Conservation (phyloP, 345 rosid species). For the Salix viminalis region DNA sequence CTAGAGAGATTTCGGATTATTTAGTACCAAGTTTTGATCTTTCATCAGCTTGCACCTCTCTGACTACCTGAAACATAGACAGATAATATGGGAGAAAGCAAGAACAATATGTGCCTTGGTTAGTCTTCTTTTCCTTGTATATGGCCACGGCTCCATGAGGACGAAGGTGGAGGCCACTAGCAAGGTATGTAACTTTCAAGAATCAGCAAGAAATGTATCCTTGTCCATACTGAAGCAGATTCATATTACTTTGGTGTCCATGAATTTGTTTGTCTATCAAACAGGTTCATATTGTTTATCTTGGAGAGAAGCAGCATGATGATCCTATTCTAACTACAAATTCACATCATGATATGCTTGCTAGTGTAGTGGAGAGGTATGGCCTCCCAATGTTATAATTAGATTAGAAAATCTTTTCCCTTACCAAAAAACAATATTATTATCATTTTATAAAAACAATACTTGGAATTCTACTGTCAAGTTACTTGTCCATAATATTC, state of each 20-base stretch:
- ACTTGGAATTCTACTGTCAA: no score
- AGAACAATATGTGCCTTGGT: constrained; percentile 1
- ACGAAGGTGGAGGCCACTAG: constrained; percentile 16
- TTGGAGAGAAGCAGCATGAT: constrained; percentile 49
- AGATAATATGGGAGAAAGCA: constrained; percentile 6
- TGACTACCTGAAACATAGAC: not conserved
- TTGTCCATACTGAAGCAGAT: not conserved
- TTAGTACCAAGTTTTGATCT: not conserved
- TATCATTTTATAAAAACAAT: no score
- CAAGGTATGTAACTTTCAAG: constrained; percentile 9
- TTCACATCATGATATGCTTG: constrained; percentile 60
- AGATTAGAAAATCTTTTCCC: no score
- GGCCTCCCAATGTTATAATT: no score
- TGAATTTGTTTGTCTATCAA: no score
- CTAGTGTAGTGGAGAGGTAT: constrained; percentile 57
- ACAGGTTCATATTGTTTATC: constrained; percentile 59
- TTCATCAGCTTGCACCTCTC: not conserved
- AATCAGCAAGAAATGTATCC: not conserved
- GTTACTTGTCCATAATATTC: no score
- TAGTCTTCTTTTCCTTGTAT: constrained; percentile 9
- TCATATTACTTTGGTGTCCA: no score
- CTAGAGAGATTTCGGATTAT: not conserved
- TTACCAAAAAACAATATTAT: no score
- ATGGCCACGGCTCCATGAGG: constrained; percentile 1
- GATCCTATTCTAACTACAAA: constrained; percentile 35